Evolutionary conservation across 495 filamentous ascomycete genomes (phyloP).

Genomic region (Staphylotrichum tortipilum): DNA sequence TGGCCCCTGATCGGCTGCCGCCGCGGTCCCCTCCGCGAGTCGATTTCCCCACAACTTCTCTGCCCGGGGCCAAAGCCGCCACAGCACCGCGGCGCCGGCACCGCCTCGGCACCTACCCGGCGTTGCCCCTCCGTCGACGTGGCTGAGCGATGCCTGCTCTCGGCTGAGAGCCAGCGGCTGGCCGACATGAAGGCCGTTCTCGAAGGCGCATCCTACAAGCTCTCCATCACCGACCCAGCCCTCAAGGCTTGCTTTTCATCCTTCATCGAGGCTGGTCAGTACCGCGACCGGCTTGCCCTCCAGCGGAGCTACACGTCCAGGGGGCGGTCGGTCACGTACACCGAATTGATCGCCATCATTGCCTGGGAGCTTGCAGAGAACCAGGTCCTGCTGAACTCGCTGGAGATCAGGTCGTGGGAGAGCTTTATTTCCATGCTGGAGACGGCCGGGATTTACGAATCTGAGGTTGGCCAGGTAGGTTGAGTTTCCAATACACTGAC

Average conservation of each 20-base stretch:
- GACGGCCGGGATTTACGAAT: constrained; percentile 25
- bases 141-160: constrained; percentile 17
- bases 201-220: constrained; percentile 21
- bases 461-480: constrained; percentile 26
- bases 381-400: constrained; percentile 8
- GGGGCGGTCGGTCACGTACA: constrained; percentile 17
- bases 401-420: constrained; percentile 23
- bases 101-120: neutral
- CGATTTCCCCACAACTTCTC: constrained; percentile 17
- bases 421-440: constrained; percentile 26
- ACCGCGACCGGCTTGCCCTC: constrained; percentile 19
- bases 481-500: neutral
- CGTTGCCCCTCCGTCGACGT: constrained; percentile 16
- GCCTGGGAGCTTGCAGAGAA: constrained; percentile 34
- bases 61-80: constrained; percentile 15
- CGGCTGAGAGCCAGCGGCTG: constrained; percentile 20
- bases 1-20: constrained; percentile 30
- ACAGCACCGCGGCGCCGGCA: neutral
- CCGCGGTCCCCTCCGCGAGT: constrained; percentile 21
- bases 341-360: constrained; percentile 28
- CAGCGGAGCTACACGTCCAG: constrained; percentile 12
- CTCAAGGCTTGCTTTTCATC: constrained; percentile 12
- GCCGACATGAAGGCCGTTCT: constrained; percentile 25
- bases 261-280: constrained; percentile 21
- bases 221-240: constrained; percentile 16